phyloP scores from a whole-genome alignment of 768 basidiomycete species.

The Strobilomyces dryophilus region DNA sequence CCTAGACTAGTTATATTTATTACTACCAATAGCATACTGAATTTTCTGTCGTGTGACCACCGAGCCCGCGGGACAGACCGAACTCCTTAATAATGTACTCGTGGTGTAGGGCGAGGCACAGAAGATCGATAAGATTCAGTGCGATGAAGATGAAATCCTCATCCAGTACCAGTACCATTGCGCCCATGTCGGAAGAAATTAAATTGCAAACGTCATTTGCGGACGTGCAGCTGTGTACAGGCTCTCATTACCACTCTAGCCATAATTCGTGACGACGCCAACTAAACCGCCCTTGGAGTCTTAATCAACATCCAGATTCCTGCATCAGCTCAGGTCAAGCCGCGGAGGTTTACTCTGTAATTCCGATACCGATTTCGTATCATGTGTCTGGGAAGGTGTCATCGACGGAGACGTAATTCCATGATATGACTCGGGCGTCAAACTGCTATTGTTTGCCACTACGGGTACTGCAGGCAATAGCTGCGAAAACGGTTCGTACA shows the following conservation, averaged over 20 bases:
- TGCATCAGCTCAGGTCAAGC: conserved; percentile 28
- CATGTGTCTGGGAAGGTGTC: conserved; percentile 22
- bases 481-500: conserved; percentile 41
- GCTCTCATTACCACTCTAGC: neutral
- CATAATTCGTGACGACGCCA: neutral
- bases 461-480: conserved; percentile 18
- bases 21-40: neutral
- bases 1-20: neutral
- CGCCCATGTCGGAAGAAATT: neutral
- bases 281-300: neutral
- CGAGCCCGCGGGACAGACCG: neutral
- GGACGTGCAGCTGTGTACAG: conserved; percentile 4
- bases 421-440: conserved; percentile 59
- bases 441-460: conserved; percentile 32
- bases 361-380: conserved; percentile 13
- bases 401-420: conserved; percentile 51
- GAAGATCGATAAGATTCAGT: neutral
- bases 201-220: neutral
- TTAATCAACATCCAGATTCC: too few species aligned
- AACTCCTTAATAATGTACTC: neutral
- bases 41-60: neutral
- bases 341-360: conserved; percentile 14
- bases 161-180: neutral
- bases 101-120: neutral
- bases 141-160: neutral